These are phyloP conservation scores for Leccinum disarticulatum DNA, from an alignment of 768 basidiomycete genomes.

Conservation along the genomic window DNA sequence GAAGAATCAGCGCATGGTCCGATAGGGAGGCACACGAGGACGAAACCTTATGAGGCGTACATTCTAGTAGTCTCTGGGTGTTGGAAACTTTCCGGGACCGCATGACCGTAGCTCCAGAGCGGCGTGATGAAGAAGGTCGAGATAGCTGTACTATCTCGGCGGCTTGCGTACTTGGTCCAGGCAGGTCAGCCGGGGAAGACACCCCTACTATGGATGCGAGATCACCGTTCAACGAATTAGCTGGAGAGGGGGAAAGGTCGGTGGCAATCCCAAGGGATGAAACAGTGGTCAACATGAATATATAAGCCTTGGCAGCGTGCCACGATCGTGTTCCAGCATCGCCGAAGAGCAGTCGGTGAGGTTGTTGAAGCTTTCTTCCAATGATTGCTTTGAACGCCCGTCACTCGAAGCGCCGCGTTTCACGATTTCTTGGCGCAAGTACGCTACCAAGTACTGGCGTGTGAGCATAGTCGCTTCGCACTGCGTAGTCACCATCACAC, in stretches of 20 bases:
- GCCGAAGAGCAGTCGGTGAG: conserved; percentile 50
- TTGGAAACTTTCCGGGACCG: conserved; percentile 59
- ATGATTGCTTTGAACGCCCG: conserved; percentile 42
- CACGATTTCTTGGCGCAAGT: too few species aligned
- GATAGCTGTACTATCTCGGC: conserved; percentile 29
- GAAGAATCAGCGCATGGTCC: conserved; percentile 73
- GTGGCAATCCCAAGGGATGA: conserved; percentile 54
- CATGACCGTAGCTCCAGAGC: conserved; percentile 48
- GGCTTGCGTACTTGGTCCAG: conserved; percentile 21
- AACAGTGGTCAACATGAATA: conserved; percentile 77
- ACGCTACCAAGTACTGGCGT: too few species aligned
- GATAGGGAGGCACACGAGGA: conserved; percentile 51
- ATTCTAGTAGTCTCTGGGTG: conserved; percentile 52
- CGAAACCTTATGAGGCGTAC: conserved; percentile 43
- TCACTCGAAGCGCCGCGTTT: too few species aligned
- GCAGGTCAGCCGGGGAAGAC: conserved; percentile 29
- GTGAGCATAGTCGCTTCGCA: too few species aligned
- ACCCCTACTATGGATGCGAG: conserved; percentile 28
- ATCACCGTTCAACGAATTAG: conserved; percentile 36
- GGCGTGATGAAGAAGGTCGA: conserved; percentile 41
- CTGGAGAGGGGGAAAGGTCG: conserved; percentile 41
- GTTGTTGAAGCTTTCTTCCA: conserved; percentile 47
- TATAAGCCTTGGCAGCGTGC: conserved; percentile 76
- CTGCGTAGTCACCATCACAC: too few species aligned
- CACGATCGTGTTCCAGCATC: conserved; percentile 71